phyloP scores from a whole-genome alignment of 2,329 filamentous ascomycete species.

The Dactylonectria macrodidyma region DNA sequence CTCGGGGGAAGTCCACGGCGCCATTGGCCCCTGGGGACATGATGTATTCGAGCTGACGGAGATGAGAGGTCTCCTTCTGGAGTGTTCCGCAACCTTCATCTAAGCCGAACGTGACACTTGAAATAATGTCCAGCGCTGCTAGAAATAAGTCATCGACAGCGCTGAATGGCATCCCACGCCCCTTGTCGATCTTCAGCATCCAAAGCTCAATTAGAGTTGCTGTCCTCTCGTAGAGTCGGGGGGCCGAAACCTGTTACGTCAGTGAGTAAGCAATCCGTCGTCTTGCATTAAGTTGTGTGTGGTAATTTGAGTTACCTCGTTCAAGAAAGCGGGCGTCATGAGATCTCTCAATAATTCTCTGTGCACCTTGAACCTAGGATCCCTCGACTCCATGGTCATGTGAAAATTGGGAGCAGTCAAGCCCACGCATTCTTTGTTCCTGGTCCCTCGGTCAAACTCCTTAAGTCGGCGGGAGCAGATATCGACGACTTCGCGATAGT shows the following conservation, averaged over 20 bases:
- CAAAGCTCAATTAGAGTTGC: slow-evolving; percentile 53
- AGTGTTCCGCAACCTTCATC: slow-evolving; percentile 40
- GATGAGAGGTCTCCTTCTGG: slow-evolving; percentile 31
- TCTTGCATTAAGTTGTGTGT: neutral
- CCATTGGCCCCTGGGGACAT: neutral
- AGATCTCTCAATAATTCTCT: slow-evolving; percentile 54
- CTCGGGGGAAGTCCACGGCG: slow-evolving; percentile 34
- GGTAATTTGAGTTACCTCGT: slow-evolving; percentile 38
- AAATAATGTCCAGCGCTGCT: slow-evolving; percentile 54
- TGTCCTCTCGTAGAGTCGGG: slow-evolving; percentile 52
- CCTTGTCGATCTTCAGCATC: slow-evolving; percentile 49
- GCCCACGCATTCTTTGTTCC: slow-evolving; percentile 45
- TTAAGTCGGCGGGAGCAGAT: slow-evolving; percentile 50
- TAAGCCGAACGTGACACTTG: slow-evolving; percentile 52
- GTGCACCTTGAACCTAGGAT: slow-evolving; percentile 52
- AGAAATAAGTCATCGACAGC: slow-evolving; percentile 52
- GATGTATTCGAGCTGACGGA: slow-evolving; percentile 14
- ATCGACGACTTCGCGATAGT: slow-evolving; percentile 53
- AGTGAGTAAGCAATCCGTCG: slow-evolving; percentile 14
- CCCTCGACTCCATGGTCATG: slow-evolving; percentile 51
- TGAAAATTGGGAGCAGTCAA: slow-evolving; percentile 49
- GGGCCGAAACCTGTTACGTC: slow-evolving; percentile 50
- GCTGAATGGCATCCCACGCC: slow-evolving; percentile 50
- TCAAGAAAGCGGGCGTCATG: slow-evolving; percentile 55
- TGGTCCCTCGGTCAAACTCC: slow-evolving; percentile 52